Evolutionary conservation across 306 rosid species (phyloP), one percentile per base, ranked within the genome.

Genomic region (Potentilla sterilis): DNA sequence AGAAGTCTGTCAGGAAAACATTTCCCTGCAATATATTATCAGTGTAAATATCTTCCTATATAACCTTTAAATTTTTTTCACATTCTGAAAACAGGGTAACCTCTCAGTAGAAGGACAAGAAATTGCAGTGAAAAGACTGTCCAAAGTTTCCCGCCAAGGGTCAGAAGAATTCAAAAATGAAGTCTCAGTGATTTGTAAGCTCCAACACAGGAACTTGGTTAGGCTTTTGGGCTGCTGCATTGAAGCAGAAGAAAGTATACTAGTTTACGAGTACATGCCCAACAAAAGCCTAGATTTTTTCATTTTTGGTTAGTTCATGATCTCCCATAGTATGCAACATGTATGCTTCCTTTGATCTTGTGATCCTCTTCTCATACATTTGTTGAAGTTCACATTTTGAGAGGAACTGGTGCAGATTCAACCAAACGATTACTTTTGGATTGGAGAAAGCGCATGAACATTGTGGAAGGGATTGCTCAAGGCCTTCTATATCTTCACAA

Each of bases 391-490:
- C 6, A 19, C 34, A 55, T 55, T 7, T 7, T n/a, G 64, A 9
- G 63, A 21, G 4, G 15, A 57, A 19, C 16, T 16, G 4, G n/a
- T 19, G 58, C 22, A 64, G 78, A 75, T 47, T 75, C 64, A 24
- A 7, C 61, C 35, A 75, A 32, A 47, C 40, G 24, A 4, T 14
- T 14, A 49, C 14, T 46, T 63, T 47, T 75, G 63, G 72, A 64
- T 48, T 63, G 78, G 78, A 48, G 61, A 47, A 75, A 38, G 38
- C 19, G 78, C 21, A n/a, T 37, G 6, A 35, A 47, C 51, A 75
- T 75, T 28, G 38, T 75, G 21, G 64, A 75, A 75, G 78, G 78
- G 69, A 63, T 75, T 46, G 38, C 71, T 75, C 71, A 75, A 75
- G 71, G 72, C 4, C 71, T 75, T 48, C 24, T 64, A 2, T 75